These are phyloP conservation scores for Tremella fuciformis DNA, from an alignment of 768 basidiomycete species.

Conservation along the genomic window DNA sequence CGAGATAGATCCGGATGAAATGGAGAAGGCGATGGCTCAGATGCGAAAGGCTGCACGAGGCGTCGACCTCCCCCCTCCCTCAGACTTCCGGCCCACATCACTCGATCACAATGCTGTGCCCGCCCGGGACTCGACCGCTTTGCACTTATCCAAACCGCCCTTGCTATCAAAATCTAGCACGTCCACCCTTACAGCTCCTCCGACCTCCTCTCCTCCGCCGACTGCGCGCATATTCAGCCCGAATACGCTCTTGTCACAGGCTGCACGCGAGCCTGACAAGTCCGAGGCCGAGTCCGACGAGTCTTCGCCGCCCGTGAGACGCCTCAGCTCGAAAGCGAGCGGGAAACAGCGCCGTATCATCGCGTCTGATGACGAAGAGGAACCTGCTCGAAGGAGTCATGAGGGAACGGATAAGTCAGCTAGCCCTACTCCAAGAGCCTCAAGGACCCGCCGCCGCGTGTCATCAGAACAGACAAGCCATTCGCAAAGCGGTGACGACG, in stretches of 20 bases:
- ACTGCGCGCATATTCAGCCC: no score
- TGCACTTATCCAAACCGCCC: not conserved
- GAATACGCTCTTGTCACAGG: no score
- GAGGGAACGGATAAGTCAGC: no score
- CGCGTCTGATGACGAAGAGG: slow-evolving; percentile 4
- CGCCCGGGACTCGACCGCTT: not conserved
- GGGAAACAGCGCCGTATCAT: no score
- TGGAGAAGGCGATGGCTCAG: slow-evolving; percentile 1
- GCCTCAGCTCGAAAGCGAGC: no score
- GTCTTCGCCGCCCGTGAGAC: no score
- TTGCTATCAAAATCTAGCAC: not conserved
- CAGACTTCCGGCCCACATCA: not conserved
- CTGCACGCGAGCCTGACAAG: no score
- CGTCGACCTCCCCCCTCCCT: not conserved
- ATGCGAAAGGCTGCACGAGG: slow-evolving; percentile 4
- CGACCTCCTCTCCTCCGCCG: not conserved
- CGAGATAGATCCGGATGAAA: slow-evolving; percentile 4
- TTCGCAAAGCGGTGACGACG: not conserved
- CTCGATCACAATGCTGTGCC: not conserved
- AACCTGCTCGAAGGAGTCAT: no score
- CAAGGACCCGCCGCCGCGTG: no score
- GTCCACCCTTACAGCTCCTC: not conserved
- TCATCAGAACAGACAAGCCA: not conserved
- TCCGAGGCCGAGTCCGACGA: no score
- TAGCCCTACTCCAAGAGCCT: no score